Base-by-base conservation (phyloP, 352 stramenopile genomes). In the Phytophthora agathidicida region DNA sequence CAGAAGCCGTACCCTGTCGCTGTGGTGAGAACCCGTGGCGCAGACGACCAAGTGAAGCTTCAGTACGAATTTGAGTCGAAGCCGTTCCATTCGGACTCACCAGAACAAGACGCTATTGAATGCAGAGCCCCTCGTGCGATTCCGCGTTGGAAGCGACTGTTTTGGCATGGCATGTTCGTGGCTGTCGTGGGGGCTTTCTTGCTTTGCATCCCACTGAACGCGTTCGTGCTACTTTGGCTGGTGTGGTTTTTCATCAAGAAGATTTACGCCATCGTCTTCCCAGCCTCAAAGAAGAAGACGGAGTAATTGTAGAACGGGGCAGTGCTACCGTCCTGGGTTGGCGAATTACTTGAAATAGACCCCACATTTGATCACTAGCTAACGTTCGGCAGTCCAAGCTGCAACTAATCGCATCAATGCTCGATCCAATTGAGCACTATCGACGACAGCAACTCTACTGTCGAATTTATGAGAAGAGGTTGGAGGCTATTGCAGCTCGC, bases 41-140 rank as follows among this genome's bases (percentile, higher is more conserved):
- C 68, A 8, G 84, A 93, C 56, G 68, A 89, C 45, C 16, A 75
- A 23, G 76, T 91, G 44, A 93, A 93, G 60, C 74, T 93, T 23
- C 28, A 85, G 54, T 78, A 86, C 60, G 56, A 68, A 13, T 86
- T 91, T 32, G 22, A 69, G 28, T 91, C 84, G 2, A 72, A 42
- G 10, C 37, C 71, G 0, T 55, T 78, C 33, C 48, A 75, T 19
- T 89, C 80, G 1, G 55, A 73, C 9, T 65, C 64, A 4, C 67
- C 84, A 0, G 65, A 56, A 0, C 46, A 81, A 45, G 82, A 92
- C 28, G 78, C 77, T 1, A 27, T 56, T 10, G 42, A 64, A 11
- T 94, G 84, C 39, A 59, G 67, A 47, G 71, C 80, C 6, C 66
- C 82, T 14, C 80, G 84, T 4, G 32, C 58, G 22, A 45, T 92